A percentile compares a stretch with the other conserved stretches of the same genome.
phyloP scores from a whole-genome alignment of 306 rosid genomes.

The Acacia confusa region DNA sequence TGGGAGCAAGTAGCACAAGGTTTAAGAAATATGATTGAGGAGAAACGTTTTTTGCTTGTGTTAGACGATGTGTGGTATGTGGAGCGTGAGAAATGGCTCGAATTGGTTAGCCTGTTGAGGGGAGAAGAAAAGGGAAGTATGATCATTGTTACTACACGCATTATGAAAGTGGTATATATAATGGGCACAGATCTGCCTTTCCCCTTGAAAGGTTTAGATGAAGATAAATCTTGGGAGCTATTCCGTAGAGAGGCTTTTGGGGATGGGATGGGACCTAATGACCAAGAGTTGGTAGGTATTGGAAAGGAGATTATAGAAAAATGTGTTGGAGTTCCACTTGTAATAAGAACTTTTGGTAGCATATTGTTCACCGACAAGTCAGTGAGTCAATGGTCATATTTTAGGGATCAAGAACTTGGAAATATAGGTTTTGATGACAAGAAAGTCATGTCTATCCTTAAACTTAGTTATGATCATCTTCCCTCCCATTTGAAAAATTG shows the following conservation, averaged over 20 bases:
- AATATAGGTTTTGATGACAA: neutral
- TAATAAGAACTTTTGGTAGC: slow-evolving; percentile 33
- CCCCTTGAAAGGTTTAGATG: rapidly evolving
- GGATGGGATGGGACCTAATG: neutral
- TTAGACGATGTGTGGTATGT: slow-evolving; percentile 21
- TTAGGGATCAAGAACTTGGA: slow-evolving; percentile 2
- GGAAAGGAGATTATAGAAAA: slow-evolving; percentile 11
- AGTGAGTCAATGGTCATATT: neutral
- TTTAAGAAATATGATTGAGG: neutral
- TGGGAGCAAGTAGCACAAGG: too few relatives aligned
- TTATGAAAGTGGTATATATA: neutral
- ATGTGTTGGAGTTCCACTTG: slow-evolving; percentile 27
- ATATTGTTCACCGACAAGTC: neutral
- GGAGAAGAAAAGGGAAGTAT: slow-evolving; percentile 14
- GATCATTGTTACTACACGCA: slow-evolving; percentile 3
- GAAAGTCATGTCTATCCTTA: neutral
- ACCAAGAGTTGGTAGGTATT: neutral
- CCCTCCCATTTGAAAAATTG: slow-evolving; percentile 26
- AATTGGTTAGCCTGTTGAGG: neutral
- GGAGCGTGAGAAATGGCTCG: neutral
- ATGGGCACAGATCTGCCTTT: neutral
- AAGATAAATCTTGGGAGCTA: neutral
- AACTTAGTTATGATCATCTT: neutral
- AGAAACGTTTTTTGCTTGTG: slow-evolving; percentile 17
- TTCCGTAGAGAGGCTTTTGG: neutral